A percentile compares a stretch with the other conserved stretches of the same genome.
Conservation (phyloP, 2,329 filamentous ascomycete genomes). For the Penicillium sp. region DNA sequence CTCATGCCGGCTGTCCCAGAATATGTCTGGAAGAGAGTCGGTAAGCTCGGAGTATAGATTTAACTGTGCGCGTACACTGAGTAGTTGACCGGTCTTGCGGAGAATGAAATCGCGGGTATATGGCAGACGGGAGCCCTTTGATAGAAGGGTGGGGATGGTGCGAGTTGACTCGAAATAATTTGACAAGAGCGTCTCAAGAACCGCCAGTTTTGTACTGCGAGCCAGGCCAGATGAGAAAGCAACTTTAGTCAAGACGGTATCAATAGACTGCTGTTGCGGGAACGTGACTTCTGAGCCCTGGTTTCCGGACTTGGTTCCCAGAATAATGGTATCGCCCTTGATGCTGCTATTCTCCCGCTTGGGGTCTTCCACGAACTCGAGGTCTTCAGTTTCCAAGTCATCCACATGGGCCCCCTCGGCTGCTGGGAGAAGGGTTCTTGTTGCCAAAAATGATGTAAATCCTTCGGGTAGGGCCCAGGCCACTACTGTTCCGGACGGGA, state of each 20-base stretch:
- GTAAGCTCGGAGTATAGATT: slow-evolving; percentile 98
- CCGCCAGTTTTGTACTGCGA: slow-evolving; percentile 87
- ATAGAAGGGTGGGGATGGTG: slow-evolving; percentile 75
- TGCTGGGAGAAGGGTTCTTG: slow-evolving; percentile 71
- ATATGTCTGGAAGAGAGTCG: slow-evolving; percentile 90
- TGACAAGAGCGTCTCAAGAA: slow-evolving; percentile 78
- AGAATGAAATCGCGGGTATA: slow-evolving; percentile 78
- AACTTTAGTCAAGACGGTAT: slow-evolving; percentile 82
- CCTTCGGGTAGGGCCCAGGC: slow-evolving; percentile 84
- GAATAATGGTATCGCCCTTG: slow-evolving; percentile 81
- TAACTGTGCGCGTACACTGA: slow-evolving; percentile 84
- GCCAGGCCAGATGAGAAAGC: slow-evolving; percentile 95
- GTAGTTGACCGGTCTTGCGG: slow-evolving; percentile 87
- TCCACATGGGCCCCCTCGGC: slow-evolving; percentile 72
- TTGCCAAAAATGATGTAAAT: slow-evolving; percentile 68
- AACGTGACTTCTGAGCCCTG: slow-evolving; percentile 22
- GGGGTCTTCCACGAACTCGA: slow-evolving; percentile 80
- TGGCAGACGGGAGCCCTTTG: slow-evolving; percentile 62
- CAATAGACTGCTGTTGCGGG: slow-evolving; percentile 42
- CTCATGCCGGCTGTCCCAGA: slow-evolving; percentile 91
- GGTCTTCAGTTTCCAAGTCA: slow-evolving; percentile 79
- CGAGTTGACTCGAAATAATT: slow-evolving; percentile 86
- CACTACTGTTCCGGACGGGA: slow-evolving; percentile 90
- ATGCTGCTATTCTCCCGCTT: slow-evolving; percentile 73
- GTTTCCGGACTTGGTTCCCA: slow-evolving; percentile 67